These are phyloP conservation scores for Omphalea diandra DNA, from an alignment of 441 rosid species.

Conservation along the genomic window DNA sequence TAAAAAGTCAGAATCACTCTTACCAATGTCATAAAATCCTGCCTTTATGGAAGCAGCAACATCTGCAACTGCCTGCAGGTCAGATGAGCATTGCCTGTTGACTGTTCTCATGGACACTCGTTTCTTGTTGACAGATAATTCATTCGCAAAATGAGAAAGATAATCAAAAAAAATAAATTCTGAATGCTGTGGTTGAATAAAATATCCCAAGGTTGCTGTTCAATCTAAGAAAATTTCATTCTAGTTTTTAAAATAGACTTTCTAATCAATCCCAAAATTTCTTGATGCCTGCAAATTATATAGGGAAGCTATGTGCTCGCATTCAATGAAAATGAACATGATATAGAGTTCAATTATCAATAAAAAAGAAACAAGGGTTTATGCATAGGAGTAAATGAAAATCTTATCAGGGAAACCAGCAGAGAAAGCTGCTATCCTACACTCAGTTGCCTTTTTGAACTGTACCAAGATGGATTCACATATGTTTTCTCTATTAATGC, in stretches of 20 bases:
- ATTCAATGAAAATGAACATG: background rate
- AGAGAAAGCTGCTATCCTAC: conserved; percentile 96
- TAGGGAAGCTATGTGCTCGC: background rate
- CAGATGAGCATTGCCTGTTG: conserved; percentile 94
- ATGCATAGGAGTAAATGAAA: too few relatives aligned
- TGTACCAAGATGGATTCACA: conserved; percentile 82
- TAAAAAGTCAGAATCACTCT: conserved; percentile 5
- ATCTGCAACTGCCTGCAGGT: conserved; percentile 98
- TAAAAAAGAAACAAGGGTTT: background rate
- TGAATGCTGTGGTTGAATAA: background rate
- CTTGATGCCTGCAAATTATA: background rate
- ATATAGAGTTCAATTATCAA: background rate
- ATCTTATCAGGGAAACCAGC: conserved; percentile 95
- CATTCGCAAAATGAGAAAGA: background rate
- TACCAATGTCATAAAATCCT: conserved; percentile 95
- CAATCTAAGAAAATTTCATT: background rate
- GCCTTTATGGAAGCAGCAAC: conserved; percentile 90
- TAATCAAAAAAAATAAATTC: background rate
- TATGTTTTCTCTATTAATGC: conserved; percentile 86
- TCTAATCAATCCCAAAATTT: background rate
- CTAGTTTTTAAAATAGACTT: background rate
- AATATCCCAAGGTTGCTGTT: background rate
- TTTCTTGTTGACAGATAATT: conserved; percentile 42
- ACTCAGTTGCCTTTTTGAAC: conserved; percentile 86
- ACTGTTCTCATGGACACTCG: conserved; percentile 88